Percentiles rank a stretch among this genome's conserved stretches.
These are phyloP conservation scores for Halophytophthora batemanensis DNA, from an alignment of 352 stramenopile genomes.

Conservation along the genomic window DNA sequence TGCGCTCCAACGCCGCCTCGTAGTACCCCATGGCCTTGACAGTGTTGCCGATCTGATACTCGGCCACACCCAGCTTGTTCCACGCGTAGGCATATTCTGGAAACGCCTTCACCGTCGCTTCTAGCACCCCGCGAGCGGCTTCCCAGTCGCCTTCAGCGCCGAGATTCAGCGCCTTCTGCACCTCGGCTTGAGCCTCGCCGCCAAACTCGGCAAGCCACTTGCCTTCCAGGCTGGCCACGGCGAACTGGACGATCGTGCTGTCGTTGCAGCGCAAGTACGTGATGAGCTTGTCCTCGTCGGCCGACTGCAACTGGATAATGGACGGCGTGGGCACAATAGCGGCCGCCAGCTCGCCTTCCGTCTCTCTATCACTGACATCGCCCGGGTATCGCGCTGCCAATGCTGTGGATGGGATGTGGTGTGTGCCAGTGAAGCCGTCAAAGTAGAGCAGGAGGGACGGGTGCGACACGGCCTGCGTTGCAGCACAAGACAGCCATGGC, in stretches of 20 bases:
- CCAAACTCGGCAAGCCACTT: conserved; percentile 68
- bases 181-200: conserved; percentile 30
- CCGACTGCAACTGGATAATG: conserved; percentile 71
- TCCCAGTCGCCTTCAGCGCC: conserved; percentile 33
- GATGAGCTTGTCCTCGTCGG: conserved; percentile 60
- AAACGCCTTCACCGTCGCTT: conserved; percentile 42
- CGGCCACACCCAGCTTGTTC: conserved; percentile 69
- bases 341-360: not conserved
- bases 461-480: conserved; percentile 48
- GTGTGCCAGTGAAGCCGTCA: conserved; percentile 60
- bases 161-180: conserved; percentile 42
- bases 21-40: conserved; percentile 52
- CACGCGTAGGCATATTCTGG: conserved; percentile 66
- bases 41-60: conserved; percentile 56
- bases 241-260: conserved; percentile 68
- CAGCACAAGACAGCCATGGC: conserved; percentile 1
- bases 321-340: conserved; percentile 33
- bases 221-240: conserved; percentile 62
- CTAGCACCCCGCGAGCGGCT: conserved; percentile 40
- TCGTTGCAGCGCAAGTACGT: conserved; percentile 67
- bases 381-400: conserved; percentile 62
- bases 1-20: conserved; percentile 57
- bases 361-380: conserved; percentile 25
- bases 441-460: conserved; percentile 74
- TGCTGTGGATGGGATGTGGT: conserved; percentile 57